Evolutionary conservation across 1,139 yeast species (phyloP), one percentile per base, ranked within the genome.

Genomic region (Kluyveromyces sp.): DNA sequence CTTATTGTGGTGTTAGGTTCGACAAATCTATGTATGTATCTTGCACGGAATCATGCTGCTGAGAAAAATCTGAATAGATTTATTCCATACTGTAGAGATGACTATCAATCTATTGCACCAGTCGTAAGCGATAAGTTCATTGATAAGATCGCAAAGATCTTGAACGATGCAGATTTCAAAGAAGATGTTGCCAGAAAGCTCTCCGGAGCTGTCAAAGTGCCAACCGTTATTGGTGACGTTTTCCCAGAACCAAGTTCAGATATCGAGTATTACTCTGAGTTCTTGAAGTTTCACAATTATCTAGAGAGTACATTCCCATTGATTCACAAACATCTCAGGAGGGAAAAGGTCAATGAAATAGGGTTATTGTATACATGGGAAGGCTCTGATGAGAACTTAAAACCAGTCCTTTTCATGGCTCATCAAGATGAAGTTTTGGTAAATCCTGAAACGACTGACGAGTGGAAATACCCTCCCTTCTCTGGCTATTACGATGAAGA

Each of bases 371-470:
- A 71, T 60, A 71, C 77, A 28, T 81, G 87, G 83, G 65, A 74
- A 53, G 92, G 92, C 15, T 57, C 75, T 0, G 63, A 78, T 50
- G 35, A 62, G 6, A 45, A 53, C 2, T 67, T 80, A 55, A 81
- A 82, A 61, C 94, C 94, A n/a, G 53, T 81, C 7, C 60, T 84
- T 59, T 67, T 84, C 35, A 74, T 79, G 59, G 88, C 88, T 2
- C 95, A 85, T 62, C 84, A 78, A 61, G 94, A 84, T 58, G 83
- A 80, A 3, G 94, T 84, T 25, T 92, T 92, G 0, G 81, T 83
- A 10, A 79, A 77, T 51, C 63, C 67, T 29, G 79, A 71, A 26
- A 75, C 85, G 3, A 60, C 71, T 30, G 65, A 57, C 28, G 70
- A 73, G 44, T 84, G 94, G 95, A 70, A 68, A 0, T 70, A 78